These are phyloP conservation scores for Takakia lepidozioides DNA, from an alignment of 225 moss, liverwort and hornwort species.

Conservation along the genomic window DNA sequence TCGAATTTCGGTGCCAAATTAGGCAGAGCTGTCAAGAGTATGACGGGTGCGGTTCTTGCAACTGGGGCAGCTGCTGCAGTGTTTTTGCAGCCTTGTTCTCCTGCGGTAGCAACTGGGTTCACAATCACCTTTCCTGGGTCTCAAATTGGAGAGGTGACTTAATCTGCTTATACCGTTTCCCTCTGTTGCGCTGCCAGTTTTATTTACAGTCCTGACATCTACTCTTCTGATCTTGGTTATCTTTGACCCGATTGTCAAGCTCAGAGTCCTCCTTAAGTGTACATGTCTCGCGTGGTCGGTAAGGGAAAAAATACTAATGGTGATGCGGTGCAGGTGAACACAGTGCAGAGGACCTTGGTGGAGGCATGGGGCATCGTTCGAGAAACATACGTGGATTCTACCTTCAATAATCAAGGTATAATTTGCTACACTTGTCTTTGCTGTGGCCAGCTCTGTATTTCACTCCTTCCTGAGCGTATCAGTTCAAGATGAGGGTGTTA, in stretches of 20 bases:
- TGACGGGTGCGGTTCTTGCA: conserved; percentile 20
- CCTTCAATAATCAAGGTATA: conserved; percentile 83
- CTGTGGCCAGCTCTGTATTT: too few relatives aligned
- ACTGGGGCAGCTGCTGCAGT: conserved; percentile 58
- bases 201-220: too few relatives aligned
- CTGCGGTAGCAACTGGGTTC: conserved; percentile 56
- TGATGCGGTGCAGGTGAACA: conserved; percentile 34
- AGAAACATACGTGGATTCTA: conserved; percentile 91
- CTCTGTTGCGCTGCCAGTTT: too few relatives aligned
- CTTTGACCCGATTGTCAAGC: background rate
- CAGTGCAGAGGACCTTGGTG: conserved; percentile 77
- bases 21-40: conserved; percentile 21
- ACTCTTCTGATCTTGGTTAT: background rate
- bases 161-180: background rate
- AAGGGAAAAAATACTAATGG: too few relatives aligned
- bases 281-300: too few relatives aligned
- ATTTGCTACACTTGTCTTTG: background rate
- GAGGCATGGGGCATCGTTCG: conserved; percentile 96
- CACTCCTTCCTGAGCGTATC: too few relatives aligned
- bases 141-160: conserved; percentile 51
- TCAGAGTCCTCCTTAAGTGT: background rate
- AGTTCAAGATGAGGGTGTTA: too few relatives aligned
- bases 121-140: conserved; percentile 85
- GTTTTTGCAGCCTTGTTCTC: conserved; percentile 31
- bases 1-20: too few relatives aligned